phyloP scores from a whole-genome alignment of 805 yeast species.

The Candida maesae region DNA sequence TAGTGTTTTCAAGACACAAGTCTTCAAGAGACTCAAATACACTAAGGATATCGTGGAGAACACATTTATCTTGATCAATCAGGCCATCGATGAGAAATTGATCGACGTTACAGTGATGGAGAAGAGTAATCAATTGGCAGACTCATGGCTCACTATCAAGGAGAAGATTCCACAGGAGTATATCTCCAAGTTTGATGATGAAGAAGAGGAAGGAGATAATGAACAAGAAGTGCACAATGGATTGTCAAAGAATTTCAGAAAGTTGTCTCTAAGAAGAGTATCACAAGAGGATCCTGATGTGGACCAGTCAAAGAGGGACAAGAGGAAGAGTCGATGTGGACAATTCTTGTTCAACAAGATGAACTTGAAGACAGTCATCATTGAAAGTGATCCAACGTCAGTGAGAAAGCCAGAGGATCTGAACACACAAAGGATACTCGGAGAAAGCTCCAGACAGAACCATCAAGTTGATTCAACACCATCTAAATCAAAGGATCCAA shows the following conservation, averaged over 20 bases:
- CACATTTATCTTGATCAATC: conserved; percentile 35
- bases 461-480: conserved; percentile 13
- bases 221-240: conserved; percentile 6
- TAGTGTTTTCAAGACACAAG: conserved; percentile 23
- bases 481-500: conserved; percentile 12
- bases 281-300: conserved; percentile 7
- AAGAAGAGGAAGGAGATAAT: conserved; percentile 2
- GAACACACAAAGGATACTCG: conserved; percentile 6
- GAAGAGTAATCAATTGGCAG: conserved; percentile 34
- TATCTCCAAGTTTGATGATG: conserved; percentile 16
- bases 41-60: conserved; percentile 39
- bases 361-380: conserved; percentile 37
- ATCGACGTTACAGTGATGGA: conserved; percentile 35
- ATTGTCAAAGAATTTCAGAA: conserved; percentile 20
- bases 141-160: conserved; percentile 30
- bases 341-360: conserved; percentile 37
- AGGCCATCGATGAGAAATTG: conserved; percentile 39
- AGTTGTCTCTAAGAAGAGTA: conserved; percentile 17
- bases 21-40: conserved; percentile 30
- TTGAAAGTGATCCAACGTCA: conserved; percentile 32
- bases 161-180: conserved; percentile 23
- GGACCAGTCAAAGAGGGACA: conserved; percentile 19
- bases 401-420: conserved; percentile 21
- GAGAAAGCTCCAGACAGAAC: conserved; percentile 15
- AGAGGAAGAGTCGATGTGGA: conserved; percentile 32